Percentiles rank a stretch among this genome's conserved stretches.
These are phyloP conservation scores for Abrus pulchellus DNA, from an alignment of 306 rosid genomes.

Conservation along the genomic window DNA sequence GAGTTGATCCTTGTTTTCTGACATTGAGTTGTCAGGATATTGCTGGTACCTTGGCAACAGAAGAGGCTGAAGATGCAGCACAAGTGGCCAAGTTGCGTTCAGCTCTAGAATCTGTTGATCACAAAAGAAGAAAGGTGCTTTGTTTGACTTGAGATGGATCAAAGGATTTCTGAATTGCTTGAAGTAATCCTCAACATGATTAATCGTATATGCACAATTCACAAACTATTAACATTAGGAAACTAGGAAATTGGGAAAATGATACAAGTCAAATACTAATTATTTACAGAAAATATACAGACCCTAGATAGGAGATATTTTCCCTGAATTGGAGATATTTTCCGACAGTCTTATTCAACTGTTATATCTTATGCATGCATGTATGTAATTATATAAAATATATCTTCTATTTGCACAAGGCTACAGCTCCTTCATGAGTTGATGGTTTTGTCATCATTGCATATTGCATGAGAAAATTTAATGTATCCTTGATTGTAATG, in stretches of 20 bases:
- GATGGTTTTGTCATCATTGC: background rate
- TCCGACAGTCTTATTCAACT: background rate
- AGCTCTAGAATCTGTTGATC: constrained; percentile 91
- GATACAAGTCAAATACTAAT: background rate
- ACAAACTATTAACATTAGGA: too few relatives aligned
- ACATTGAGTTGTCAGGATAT: constrained; percentile 68
- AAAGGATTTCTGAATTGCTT: background rate
- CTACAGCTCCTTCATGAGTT: constrained; percentile 5
- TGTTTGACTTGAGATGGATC: constrained; percentile 17
- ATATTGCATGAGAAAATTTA: background rate
- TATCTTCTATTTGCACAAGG: background rate
- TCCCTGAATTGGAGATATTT: background rate
- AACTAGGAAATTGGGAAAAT: background rate
- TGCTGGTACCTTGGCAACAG: constrained; percentile 91
- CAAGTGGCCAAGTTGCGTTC: constrained; percentile 85
- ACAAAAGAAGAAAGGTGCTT: constrained; percentile 83
- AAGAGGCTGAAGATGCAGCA: constrained; percentile 76
- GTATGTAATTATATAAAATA: constrained; percentile 4
- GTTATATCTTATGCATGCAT: background rate
- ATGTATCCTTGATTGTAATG: background rate
- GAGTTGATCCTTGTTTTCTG: constrained; percentile 17
- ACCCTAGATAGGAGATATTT: background rate
- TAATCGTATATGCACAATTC: background rate
- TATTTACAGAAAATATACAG: background rate
- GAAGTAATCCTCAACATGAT: background rate